Conservation (phyloP, 2,329 filamentous ascomycete species). For the Fusarium temperatum region DNA sequence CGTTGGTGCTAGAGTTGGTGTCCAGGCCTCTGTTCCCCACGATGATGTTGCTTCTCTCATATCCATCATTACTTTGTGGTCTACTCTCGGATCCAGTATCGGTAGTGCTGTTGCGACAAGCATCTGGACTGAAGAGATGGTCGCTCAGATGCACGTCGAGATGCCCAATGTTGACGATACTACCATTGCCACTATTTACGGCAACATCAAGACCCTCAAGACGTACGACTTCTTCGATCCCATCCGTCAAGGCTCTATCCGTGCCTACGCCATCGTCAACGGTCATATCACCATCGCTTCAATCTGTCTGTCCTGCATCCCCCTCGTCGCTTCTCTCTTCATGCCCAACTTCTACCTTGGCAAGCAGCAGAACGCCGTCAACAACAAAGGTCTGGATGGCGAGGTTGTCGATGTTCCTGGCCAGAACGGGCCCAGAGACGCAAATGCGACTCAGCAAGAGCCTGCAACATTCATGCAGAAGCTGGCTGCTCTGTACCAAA, state of each 20-base stretch:
- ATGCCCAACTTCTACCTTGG: conserved; percentile 54
- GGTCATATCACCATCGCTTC: conserved; percentile 48
- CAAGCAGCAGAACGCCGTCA: conserved; percentile 48
- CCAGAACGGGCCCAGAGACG: not conserved
- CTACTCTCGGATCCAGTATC: conserved; percentile 49
- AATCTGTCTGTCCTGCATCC: conserved; percentile 44
- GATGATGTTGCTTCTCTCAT: conserved; percentile 53
- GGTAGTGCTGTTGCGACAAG: conserved; percentile 51
- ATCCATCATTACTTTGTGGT: conserved; percentile 51
- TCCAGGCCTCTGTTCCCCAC: conserved; percentile 54
- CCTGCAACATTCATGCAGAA: conserved; percentile 11
- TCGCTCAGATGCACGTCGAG: conserved; percentile 45
- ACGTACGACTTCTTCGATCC: conserved; percentile 47
- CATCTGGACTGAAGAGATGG: conserved; percentile 53
- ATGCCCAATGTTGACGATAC: conserved; percentile 38
- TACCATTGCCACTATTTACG: conserved; percentile 46
- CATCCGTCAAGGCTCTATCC: conserved; percentile 49
- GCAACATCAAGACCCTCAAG: conserved; percentile 47
- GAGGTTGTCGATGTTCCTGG: conserved; percentile 39
- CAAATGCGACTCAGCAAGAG: not conserved
- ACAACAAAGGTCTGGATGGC: conserved; percentile 46
- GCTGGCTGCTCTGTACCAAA: conserved; percentile 12
- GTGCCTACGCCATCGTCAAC: conserved; percentile 47
- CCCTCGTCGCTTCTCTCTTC: conserved; percentile 49
- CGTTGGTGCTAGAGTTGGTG: conserved; percentile 52